Conservation (phyloP, 202 grass and related monocot species). For the Saccharum hybrid region DNA sequence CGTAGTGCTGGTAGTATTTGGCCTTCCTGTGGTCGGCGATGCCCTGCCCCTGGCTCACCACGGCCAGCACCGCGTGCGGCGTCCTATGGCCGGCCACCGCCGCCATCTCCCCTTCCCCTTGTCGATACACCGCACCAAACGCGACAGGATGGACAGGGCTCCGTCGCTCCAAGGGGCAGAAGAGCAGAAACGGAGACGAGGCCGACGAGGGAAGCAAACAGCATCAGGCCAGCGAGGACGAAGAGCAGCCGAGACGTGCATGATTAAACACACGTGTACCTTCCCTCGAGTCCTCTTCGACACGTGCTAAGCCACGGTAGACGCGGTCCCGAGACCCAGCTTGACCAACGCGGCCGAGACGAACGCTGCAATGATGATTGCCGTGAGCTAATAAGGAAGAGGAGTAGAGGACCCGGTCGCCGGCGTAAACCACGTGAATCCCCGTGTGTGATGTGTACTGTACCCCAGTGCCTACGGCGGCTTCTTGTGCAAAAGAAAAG, state of each 20-base stretch:
- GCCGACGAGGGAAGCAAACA: too few species aligned
- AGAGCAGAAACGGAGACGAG: too few species aligned
- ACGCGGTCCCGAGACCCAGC: too few species aligned
- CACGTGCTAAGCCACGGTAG: background rate
- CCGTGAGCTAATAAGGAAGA: background rate
- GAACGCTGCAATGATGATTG: background rate
- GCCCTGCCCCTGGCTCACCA: background rate
- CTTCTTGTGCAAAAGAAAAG: background rate
- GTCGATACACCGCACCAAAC: constrained; percentile 25
- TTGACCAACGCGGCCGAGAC: too few species aligned
- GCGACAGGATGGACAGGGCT: background rate
- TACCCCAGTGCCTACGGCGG: background rate
- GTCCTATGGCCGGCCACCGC: background rate
- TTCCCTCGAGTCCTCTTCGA: too few species aligned
- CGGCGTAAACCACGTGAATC: background rate
- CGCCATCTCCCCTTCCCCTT: constrained; percentile 40
- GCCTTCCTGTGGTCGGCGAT: background rate
- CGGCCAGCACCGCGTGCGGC: constrained; percentile 30
- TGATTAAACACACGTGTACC: too few species aligned
- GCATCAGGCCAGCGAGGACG: too few species aligned
- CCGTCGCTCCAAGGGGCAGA: background rate
- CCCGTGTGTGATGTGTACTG: background rate
- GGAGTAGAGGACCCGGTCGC: background rate
- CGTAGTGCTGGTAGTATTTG: background rate
- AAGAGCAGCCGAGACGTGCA: background rate